Evolutionary conservation across 139 green algal species (phyloP), one percentile per base, ranked within the genome.

Genomic region (Pseudopediastrum boryanum): DNA sequence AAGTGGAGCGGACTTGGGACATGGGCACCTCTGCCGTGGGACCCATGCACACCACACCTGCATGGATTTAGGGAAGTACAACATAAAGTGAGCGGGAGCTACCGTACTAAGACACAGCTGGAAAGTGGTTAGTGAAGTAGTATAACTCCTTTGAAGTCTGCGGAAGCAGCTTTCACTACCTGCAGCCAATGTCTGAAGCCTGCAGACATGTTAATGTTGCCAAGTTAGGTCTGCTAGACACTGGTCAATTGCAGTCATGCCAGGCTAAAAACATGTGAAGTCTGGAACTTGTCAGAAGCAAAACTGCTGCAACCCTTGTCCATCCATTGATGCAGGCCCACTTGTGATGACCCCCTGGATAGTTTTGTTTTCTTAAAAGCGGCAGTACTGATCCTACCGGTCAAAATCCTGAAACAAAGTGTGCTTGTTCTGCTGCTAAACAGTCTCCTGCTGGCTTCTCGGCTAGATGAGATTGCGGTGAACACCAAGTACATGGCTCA

Each of bases 11-110:
- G 6, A 66, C 62, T 6, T 27, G n/a, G 29, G 72, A 16, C 12
- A 81, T 2, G 7, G 74, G 74, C 44, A 81, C 74, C 36, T 81
- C 74, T 44, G 59, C 46, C 29, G 61, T 58, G 29, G 74, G 74
- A 33, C 74, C 74, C 21, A 81, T 46, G 35, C 38, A 23, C 4
- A 81, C 74, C 13, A 81, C 62, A 12, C 73, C 73, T 80, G 59
- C 42, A 63, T 6, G 8, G 48, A 16, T 16, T 19, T 16, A n/a
- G 48, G 46, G 29, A 79, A 33, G 41, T 39, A 52, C 46, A 76
- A 52, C 68, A 76, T 41, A 23, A 23, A 29, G n/a, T n/a, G n/a
- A n/a, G n/a, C n/a, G n/a, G n/a, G n/a, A n/a, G 38, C 39, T 2
- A 72, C n/a, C n/a, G n/a, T n/a, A n/a, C n/a, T n/a, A n/a, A n/a